Conservation (phyloP, 2,329 filamentous ascomycete genomes). For the Clarireedia hainanense region DNA sequence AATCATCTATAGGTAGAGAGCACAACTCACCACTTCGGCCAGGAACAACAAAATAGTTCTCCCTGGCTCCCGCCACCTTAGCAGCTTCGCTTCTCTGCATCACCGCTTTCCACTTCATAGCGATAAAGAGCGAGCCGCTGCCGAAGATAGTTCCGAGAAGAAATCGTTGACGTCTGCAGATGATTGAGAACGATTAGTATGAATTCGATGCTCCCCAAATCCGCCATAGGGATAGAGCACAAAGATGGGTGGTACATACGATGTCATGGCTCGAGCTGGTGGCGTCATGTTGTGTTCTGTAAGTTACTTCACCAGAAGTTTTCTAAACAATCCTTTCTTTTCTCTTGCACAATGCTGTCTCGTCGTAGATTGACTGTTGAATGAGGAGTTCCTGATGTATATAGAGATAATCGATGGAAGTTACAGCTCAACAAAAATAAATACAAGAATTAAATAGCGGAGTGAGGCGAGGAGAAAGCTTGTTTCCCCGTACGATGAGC, state of each 20-base stretch:
- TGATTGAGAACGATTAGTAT: background rate
- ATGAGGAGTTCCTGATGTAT: background rate
- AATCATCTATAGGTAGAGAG: background rate
- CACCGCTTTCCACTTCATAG: slow-evolving; percentile 28
- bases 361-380: background rate
- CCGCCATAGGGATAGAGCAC: too few species aligned
- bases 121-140: slow-evolving; percentile 23
- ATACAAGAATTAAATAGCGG: background rate
- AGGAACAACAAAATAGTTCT: slow-evolving; percentile 25
- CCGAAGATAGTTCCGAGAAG: slow-evolving; percentile 24
- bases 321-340: background rate
- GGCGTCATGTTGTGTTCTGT: slow-evolving; percentile 1
- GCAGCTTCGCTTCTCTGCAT: slow-evolving; percentile 27
- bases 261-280: slow-evolving; percentile 7
- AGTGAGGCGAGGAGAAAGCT: background rate
- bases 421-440: background rate
- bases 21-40: slow-evolving; percentile 26
- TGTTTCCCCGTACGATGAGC: background rate
- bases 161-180: slow-evolving; percentile 23
- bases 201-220: background rate
- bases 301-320: background rate
- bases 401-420: background rate
- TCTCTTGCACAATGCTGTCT: background rate
- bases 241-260: background rate
- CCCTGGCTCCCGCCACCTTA: slow-evolving; percentile 23